phyloP scores from a whole-genome alignment of 768 basidiomycete species.

The Amanita fuliginea region DNA sequence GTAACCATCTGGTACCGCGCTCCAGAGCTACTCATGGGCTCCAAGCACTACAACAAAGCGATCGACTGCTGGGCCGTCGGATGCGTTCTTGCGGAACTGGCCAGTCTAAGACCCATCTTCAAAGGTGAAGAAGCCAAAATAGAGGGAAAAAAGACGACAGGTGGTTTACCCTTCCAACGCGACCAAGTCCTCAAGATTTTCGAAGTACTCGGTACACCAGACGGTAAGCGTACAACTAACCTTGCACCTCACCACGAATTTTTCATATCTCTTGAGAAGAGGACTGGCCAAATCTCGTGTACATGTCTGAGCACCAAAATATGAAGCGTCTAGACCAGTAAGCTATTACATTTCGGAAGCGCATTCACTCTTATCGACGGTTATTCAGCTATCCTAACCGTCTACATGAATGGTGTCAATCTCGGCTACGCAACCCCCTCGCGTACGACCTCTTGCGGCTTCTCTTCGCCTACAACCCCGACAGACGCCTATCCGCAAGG shows the following conservation, averaged over 20 bases:
- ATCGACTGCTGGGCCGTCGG: constrained; percentile 98
- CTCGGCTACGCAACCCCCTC: constrained; percentile 43
- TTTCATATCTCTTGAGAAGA: constrained; percentile 37
- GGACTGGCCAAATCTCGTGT: constrained; percentile 76
- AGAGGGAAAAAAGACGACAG: constrained; percentile 81
- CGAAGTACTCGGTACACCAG: constrained; percentile 84
- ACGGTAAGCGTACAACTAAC: constrained; percentile 37
- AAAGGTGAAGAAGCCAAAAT: constrained; percentile 99
- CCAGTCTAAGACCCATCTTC: constrained; percentile 91
- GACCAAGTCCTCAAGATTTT: constrained; percentile 96
- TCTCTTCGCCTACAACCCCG: constrained; percentile 88
- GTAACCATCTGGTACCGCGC: constrained; percentile 99
- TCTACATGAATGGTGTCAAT: constrained; percentile 66
- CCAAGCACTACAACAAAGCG: constrained; percentile 95
- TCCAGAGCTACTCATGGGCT: constrained; percentile 91
- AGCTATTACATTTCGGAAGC: constrained; percentile 13
- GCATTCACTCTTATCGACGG: neutral
- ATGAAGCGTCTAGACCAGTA: constrained; percentile 73
- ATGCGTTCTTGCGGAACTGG: constrained; percentile 93
- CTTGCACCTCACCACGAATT: neutral
- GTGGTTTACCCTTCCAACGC: constrained; percentile 77
- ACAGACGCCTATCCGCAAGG: constrained; percentile 70
- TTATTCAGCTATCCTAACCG: constrained; percentile 35
- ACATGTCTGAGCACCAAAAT: constrained; percentile 84
- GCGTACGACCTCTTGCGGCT: constrained; percentile 80